phyloP scores from a whole-genome alignment of 805 yeast species.

The Metschnikowia gruessii region DNA sequence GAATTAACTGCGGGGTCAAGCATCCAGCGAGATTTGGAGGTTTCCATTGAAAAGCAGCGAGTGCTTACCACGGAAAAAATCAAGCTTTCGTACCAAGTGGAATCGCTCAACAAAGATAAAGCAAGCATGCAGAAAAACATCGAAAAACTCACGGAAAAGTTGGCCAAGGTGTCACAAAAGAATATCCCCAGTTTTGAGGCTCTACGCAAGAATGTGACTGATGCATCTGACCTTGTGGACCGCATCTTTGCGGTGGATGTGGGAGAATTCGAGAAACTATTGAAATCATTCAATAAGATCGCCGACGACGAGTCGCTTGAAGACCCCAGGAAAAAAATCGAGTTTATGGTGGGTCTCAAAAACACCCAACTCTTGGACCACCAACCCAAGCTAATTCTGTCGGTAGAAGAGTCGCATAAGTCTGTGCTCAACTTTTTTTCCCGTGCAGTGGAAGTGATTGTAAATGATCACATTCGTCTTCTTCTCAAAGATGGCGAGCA shows the following conservation, averaged over 20 bases:
- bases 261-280: slow-evolving; percentile 47
- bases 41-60: slow-evolving; percentile 44
- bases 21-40: slow-evolving; percentile 36
- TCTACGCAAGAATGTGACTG: slow-evolving; percentile 1
- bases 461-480: slow-evolving; percentile 50
- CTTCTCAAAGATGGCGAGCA: slow-evolving; percentile 35
- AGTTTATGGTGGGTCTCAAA: slow-evolving; percentile 32
- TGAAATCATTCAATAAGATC: slow-evolving; percentile 49
- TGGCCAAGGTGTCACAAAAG: slow-evolving; percentile 18
- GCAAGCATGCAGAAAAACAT: slow-evolving; percentile 34
- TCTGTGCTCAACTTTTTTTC: slow-evolving; percentile 53
- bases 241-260: slow-evolving; percentile 42
- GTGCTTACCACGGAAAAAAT: slow-evolving; percentile 43
- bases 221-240: slow-evolving; percentile 24
- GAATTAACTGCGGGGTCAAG: slow-evolving; percentile 24
- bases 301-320: slow-evolving; percentile 56
- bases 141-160: slow-evolving; percentile 38
- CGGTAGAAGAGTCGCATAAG: slow-evolving; percentile 35
- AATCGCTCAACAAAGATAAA: slow-evolving; percentile 39
- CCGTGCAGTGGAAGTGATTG: slow-evolving; percentile 58
- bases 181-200: slow-evolving; percentile 19
- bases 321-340: slow-evolving; percentile 56
- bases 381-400: neutral
- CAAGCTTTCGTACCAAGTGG: slow-evolving; percentile 40
- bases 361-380: slow-evolving; percentile 11